phyloP scores from a whole-genome alignment of 2,329 filamentous ascomycete species.

The Tolypocladium guangdongense region DNA sequence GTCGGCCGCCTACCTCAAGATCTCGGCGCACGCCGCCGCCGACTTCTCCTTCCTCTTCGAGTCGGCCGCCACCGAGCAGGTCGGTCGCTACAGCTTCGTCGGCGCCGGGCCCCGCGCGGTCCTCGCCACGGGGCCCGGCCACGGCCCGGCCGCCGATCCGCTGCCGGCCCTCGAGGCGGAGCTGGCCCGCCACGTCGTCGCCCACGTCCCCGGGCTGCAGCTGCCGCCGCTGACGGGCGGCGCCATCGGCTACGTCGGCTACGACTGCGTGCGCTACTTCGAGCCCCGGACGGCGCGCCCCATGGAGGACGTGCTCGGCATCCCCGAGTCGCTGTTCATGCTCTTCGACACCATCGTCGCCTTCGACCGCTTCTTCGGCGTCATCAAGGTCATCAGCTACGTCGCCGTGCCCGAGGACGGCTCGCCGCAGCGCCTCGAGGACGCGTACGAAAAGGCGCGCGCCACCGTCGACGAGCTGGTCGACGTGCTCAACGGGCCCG shows the following conservation, averaged over 20 bases:
- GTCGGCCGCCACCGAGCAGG: conserved; percentile 85
- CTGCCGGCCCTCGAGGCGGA: conserved; percentile 73
- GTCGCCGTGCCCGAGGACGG: conserved; percentile 54
- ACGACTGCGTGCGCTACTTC: conserved; percentile 96
- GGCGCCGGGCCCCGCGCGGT: conserved; percentile 72
- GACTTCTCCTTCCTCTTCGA: conserved; percentile 91
- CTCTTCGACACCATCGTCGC: conserved; percentile 90
- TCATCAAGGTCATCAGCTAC: conserved; percentile 90
- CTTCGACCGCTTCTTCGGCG: conserved; percentile 88
- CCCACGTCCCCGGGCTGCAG: conserved; percentile 69
- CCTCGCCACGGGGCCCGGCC: conserved; percentile 75
- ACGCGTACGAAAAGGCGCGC: conserved; percentile 56
- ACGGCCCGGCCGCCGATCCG: conserved; percentile 76
- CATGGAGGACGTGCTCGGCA: conserved; percentile 76
- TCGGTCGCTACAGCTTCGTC: conserved; percentile 92
- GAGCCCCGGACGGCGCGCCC: conserved; percentile 90
- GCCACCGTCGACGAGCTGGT: conserved; percentile 56
- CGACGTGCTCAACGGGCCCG: conserved; percentile 58
- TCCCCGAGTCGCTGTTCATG: conserved; percentile 96
- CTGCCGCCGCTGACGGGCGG: conserved; percentile 84
- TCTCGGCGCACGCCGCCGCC: conserved; percentile 55
- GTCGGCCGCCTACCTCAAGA: conserved; percentile 88
- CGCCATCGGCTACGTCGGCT: conserved; percentile 92
- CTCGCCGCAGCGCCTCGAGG: conserved; percentile 36
- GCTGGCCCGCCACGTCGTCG: conserved; percentile 66